A percentile compares a stretch with the other conserved stretches of the same genome.
Evolutionary conservation across 768 basidiomycete genomes (phyloP).

Genomic region (Auriscalpium vulgare): DNA sequence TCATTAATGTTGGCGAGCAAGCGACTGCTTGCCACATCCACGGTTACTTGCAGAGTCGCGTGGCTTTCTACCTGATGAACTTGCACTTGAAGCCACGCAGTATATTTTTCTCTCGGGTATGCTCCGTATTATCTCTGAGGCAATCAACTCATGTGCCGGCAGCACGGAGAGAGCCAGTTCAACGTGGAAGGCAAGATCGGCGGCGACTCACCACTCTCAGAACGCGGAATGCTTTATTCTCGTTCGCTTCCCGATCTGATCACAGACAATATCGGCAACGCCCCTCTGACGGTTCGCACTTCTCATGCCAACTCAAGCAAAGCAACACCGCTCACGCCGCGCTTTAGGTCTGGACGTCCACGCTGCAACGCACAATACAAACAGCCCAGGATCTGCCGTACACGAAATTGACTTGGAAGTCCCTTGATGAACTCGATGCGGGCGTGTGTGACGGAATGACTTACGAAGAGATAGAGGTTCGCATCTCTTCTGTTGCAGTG

Average conservation of each 20-base stretch:
- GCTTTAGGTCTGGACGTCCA: conserved; percentile 95
- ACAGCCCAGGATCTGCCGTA: conserved; percentile 79
- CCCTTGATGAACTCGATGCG: conserved; percentile 94
- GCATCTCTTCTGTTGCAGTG: conserved; percentile 4
- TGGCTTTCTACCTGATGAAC: conserved; percentile 98
- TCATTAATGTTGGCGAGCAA: conserved; percentile 88
- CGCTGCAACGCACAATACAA: conserved; percentile 85
- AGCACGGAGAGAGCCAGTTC: conserved; percentile 98
- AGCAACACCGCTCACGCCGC: not conserved
- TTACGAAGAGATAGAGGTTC: conserved; percentile 94
- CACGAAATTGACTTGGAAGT: conserved; percentile 96
- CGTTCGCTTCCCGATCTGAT: conserved; percentile 80
- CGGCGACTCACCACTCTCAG: conserved; percentile 87
- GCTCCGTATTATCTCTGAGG: conserved; percentile 21
- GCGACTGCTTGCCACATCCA: conserved; percentile 83
- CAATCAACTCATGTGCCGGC: conserved; percentile 6
- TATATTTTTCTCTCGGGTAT: conserved; percentile 91
- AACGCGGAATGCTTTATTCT: conserved; percentile 80
- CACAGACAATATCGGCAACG: conserved; percentile 84
- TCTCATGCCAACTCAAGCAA: not conserved
- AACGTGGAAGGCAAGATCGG: conserved; percentile 97
- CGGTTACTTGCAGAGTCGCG: conserved; percentile 93
- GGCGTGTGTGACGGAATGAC: conserved; percentile 99
- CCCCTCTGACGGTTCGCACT: conserved; percentile 65
- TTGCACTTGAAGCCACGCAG: conserved; percentile 92